Evolutionary conservation across 345 rosid species (phyloP).

Genomic region (Pistacia vera): DNA sequence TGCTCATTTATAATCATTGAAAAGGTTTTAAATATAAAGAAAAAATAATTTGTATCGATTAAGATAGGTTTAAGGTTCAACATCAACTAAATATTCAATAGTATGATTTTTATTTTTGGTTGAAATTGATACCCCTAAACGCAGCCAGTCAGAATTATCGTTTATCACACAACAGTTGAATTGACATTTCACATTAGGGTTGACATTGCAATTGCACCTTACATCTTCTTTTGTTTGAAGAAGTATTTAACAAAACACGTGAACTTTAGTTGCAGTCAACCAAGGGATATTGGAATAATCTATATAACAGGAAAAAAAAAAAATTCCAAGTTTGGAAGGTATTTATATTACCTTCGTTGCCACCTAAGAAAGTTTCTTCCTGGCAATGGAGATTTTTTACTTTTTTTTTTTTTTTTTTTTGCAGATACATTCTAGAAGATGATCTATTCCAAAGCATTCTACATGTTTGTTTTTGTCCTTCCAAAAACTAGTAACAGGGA

Average conservation of each 20-base stretch:
- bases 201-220: background rate
- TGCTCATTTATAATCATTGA: no score
- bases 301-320: background rate
- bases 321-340: background rate
- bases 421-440: slow-evolving; percentile 7
- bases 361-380: background rate
- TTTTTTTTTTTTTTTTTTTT: background rate
- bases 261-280: background rate
- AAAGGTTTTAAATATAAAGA: background rate
- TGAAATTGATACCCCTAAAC: background rate
- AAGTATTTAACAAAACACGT: background rate
- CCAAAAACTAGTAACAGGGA: background rate
- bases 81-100: background rate
- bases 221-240: background rate
- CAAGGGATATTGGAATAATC: slow-evolving; percentile 1
- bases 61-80: background rate
- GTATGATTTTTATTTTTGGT: background rate
- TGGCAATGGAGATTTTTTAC: background rate
- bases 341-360: background rate
- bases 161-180: background rate
- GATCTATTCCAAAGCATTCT: background rate
- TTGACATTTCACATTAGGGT: background rate
- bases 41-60: background rate
- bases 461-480: background rate
- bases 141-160: background rate